phyloP scores from a whole-genome alignment of 148 eudicot genomes.

The Silene uniflora region DNA sequence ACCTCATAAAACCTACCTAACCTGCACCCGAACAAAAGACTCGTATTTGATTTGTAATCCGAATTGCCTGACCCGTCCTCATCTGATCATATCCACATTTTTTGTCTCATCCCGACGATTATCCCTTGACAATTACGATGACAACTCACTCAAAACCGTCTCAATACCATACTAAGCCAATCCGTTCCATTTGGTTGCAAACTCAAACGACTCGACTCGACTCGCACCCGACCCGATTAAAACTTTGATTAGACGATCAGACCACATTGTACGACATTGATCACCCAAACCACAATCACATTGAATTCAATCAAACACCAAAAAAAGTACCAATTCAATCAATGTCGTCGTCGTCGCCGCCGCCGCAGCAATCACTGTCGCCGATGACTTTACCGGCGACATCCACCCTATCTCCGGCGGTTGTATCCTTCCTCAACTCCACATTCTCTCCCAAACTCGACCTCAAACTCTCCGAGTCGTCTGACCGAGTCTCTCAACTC shows the following conservation, averaged over 20 bases:
- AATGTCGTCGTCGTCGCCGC: slow-evolving; percentile 18
- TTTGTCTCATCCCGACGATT: too few relatives aligned
- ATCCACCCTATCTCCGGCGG: slow-evolving; percentile 49
- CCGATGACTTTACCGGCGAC: slow-evolving; percentile 40
- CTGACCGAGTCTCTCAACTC: slow-evolving; percentile 45
- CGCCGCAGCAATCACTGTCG: slow-evolving; percentile 15
- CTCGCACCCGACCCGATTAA: not conserved
- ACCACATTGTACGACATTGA: not conserved
- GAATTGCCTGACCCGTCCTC: too few relatives aligned
- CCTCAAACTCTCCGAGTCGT: slow-evolving; percentile 42
- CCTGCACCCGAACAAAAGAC: too few relatives aligned
- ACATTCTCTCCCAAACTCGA: slow-evolving; percentile 37
- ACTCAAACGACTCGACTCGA: too few relatives aligned
- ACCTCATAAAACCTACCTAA: too few relatives aligned
- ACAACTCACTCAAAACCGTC: too few relatives aligned
- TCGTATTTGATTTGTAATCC: too few relatives aligned
- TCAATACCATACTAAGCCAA: too few relatives aligned
- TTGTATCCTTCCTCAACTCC: slow-evolving; percentile 47
- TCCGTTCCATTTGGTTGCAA: too few relatives aligned
- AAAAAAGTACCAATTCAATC: not conserved
- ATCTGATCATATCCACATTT: too few relatives aligned
- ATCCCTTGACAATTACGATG: too few relatives aligned
- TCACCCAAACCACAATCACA: not conserved
- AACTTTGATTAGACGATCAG: not conserved
- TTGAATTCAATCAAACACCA: too few relatives aligned